Base-by-base conservation (phyloP, 2,329 filamentous ascomycete genomes). In the Pestalotiopsis sp. region DNA sequence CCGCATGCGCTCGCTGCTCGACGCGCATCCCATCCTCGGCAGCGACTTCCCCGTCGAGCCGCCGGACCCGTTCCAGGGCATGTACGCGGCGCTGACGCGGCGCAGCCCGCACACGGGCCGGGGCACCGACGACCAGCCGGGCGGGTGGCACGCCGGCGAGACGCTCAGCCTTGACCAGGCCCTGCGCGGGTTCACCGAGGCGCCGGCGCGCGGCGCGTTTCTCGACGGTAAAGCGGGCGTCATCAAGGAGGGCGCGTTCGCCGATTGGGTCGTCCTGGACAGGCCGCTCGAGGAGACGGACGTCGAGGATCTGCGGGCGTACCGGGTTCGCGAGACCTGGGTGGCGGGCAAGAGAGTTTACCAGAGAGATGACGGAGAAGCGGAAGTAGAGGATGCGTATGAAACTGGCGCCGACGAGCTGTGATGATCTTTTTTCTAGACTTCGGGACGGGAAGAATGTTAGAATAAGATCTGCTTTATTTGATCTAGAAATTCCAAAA, bases 41-140 rank as follows among this genome's bases (percentile, higher is more conserved):
- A 91, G 89, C 63, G 91, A 93, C 74, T 93, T 93, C 72, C 91
- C 91, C 49, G 91, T 93, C 7, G 91, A 93, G 76, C 91, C 90
- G 2, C 86, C 90, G 0, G 86, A 88, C 73, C 89, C 91, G 2
- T 91, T 92, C 71, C 86, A 90, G 67, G 91, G 91, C 20, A 88
- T 93, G 52, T 93, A 91, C 73, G 90, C 91, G 3, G 91, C 91
- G 2, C 84, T 91, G 2, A 85, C 90, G 13, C 83, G 91, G 67
- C 85, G 85, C 57, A 89, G 82, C 69, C 91, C 91, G 1, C 82
- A 82, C 60, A 89, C 89, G 0, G 87, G 86, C 0, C 80, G 79
- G 1, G 85, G 86, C 20, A 78, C 83, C 6, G 79, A 83, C 41
- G 85, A 84, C n/a, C 80, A 80, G 4, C 76, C 78, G 0, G 76